Evolutionary conservation across 2,329 filamentous ascomycete genomes (phyloP).

Genomic region (Calonectria multiphialidica): DNA sequence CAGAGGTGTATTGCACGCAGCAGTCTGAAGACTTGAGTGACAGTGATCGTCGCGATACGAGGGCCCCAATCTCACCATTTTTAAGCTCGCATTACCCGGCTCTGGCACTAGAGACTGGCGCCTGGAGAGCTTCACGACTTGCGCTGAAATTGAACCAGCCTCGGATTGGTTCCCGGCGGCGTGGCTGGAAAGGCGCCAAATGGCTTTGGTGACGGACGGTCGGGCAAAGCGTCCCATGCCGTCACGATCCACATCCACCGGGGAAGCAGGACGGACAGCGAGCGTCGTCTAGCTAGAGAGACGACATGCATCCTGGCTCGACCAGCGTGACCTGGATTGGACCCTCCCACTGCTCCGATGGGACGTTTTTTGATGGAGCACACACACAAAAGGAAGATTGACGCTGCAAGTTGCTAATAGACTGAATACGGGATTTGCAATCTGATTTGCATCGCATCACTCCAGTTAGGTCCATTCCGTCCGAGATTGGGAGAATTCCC

Average conservation of each 20-base stretch:
- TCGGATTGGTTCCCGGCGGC: background rate
- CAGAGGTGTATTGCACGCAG: background rate
- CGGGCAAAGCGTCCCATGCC: conserved; percentile 1
- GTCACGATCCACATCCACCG: background rate
- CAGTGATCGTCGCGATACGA: background rate
- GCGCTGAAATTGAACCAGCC: background rate
- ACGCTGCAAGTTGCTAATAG: background rate
- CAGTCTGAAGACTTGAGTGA: background rate
- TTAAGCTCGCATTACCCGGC: background rate
- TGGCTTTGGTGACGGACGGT: background rate
- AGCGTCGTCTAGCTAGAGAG: background rate
- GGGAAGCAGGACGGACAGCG: background rate
- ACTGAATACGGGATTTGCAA: background rate
- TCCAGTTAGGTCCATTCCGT: background rate
- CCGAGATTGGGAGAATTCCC: conserved; percentile 4
- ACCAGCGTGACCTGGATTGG: background rate
- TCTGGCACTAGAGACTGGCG: background rate
- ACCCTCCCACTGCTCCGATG: background rate
- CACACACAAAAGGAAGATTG: background rate
- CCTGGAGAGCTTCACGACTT: background rate
- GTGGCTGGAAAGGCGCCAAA: conserved; percentile 8
- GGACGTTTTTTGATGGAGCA: background rate
- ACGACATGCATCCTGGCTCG: background rate
- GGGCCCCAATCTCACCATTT: conserved; percentile 8
- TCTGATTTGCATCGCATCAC: background rate